A percentile compares a stretch with the other conserved stretches of the same genome.
These are phyloP conservation scores for Corymbia maculata DNA, from an alignment of 345 rosid genomes.

Conservation along the genomic window DNA sequence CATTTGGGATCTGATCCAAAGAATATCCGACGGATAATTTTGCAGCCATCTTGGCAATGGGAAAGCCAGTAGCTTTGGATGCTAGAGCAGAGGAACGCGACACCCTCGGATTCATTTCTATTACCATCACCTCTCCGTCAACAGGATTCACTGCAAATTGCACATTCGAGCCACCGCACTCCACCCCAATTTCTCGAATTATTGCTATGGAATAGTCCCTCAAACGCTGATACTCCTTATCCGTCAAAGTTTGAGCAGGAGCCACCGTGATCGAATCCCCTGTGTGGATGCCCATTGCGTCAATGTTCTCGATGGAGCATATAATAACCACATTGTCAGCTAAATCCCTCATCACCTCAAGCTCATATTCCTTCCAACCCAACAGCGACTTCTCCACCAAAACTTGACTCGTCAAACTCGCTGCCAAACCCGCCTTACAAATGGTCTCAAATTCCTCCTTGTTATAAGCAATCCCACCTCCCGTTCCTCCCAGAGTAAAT, in stretches of 20 bases:
- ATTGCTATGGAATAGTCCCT: conserved; percentile 87
- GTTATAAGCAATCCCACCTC: conserved; percentile 96
- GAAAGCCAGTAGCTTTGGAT: conserved; percentile 96
- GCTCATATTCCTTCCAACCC: conserved; percentile 98
- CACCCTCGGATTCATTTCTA: conserved; percentile 99
- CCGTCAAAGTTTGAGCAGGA: conserved; percentile 94
- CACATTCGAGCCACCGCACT: conserved; percentile 98
- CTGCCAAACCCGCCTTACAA: conserved; percentile 83
- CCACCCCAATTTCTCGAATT: conserved; percentile 97
- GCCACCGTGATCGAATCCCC: conserved; percentile 98
- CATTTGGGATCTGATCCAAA: conserved; percentile 95
- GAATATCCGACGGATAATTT: conserved; percentile 92
- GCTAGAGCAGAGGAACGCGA: conserved; percentile 97
- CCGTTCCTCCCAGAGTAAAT: conserved; percentile 90
- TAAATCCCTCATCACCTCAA: conserved; percentile 95
- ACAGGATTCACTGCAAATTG: conserved; percentile 93
- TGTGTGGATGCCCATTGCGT: conserved; percentile 97
- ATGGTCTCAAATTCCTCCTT: conserved; percentile 81
- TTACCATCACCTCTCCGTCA: conserved; percentile 98
- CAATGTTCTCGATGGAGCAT: conserved; percentile 94
- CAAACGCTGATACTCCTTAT: conserved; percentile 89
- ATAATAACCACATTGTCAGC: conserved; percentile 98
- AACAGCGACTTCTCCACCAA: conserved; percentile 92
- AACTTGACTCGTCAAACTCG: conserved; percentile 80
- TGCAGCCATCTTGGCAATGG: conserved; percentile 98